These are phyloP conservation scores for Aspergillus coremiiformis DNA, from an alignment of 495 filamentous ascomycete genomes.

Conservation along the genomic window DNA sequence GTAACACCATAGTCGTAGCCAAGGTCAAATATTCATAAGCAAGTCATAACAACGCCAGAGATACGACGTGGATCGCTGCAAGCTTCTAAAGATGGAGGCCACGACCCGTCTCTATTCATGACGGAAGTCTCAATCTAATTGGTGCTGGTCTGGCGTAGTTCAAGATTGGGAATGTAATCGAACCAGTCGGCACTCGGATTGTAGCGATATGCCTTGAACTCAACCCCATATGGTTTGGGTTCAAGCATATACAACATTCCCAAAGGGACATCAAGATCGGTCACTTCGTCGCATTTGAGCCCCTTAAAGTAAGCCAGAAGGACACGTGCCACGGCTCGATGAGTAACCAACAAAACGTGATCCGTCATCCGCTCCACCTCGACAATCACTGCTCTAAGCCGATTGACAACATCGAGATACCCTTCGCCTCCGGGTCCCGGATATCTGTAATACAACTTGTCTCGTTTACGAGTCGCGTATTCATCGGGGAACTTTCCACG, in stretches of 20 bases:
- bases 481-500: constrained; percentile 65
- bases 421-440: constrained; percentile 92
- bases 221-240: constrained; percentile 95
- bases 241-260: constrained; percentile 90
- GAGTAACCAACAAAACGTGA: constrained; percentile 82
- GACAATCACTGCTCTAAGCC: constrained; percentile 88
- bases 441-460: constrained; percentile 92
- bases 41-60: constrained; percentile 3
- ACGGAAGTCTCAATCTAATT: constrained; percentile 2
- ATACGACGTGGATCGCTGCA: background rate
- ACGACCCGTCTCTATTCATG: background rate
- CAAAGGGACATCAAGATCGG: constrained; percentile 84
- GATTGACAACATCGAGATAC: constrained; percentile 94
- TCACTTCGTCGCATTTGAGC: constrained; percentile 79
- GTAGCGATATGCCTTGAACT: constrained; percentile 90
- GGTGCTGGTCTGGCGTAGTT: constrained; percentile 48
- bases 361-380: constrained; percentile 96
- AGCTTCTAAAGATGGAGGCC: background rate
- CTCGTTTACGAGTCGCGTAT: constrained; percentile 60
- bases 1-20: constrained; percentile 1
- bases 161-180: constrained; percentile 69
- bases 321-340: constrained; percentile 84
- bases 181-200: constrained; percentile 72
- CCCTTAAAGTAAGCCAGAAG: constrained; percentile 95
- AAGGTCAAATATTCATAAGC: constrained; percentile 3